Conservation (phyloP, 768 basidiomycete genomes). For the Boletus vermiculosoides region DNA sequence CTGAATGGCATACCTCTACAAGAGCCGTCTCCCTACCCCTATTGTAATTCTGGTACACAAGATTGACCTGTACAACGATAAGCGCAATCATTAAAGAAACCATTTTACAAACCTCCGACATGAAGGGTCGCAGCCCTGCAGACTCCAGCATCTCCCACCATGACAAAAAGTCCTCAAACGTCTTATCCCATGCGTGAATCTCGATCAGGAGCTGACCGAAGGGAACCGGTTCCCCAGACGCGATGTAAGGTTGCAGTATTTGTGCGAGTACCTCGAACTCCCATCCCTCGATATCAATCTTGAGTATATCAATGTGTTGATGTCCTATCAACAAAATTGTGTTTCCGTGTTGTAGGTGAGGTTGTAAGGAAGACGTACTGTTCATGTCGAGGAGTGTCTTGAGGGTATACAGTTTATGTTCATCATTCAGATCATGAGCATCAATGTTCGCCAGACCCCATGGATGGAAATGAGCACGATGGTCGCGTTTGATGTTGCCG, state of each 20-base stretch:
- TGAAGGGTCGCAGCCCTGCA: constrained; percentile 47
- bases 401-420: constrained; percentile 45
- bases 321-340: constrained; percentile 28
- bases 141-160: constrained; percentile 50
- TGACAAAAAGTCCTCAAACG: constrained; percentile 35
- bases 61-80: constrained; percentile 43
- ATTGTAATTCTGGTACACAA: constrained; percentile 60
- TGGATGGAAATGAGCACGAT: constrained; percentile 43
- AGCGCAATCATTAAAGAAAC: not conserved
- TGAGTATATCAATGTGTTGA: constrained; percentile 40
- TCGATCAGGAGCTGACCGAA: constrained; percentile 50
- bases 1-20: constrained; percentile 41
- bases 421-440: constrained; percentile 31
- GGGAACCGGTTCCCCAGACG: constrained; percentile 39
- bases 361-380: constrained; percentile 26
- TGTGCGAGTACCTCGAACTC: constrained; percentile 45
- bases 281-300: constrained; percentile 50
- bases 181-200: constrained; percentile 41
- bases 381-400: constrained; percentile 44
- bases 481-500: constrained; percentile 33
- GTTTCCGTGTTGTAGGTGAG: not conserved
- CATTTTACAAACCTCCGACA: constrained; percentile 37
- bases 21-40: constrained; percentile 44
- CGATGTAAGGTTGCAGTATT: constrained; percentile 38
- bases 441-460: constrained; percentile 42